Base-by-base conservation (phyloP, 2,329 filamentous ascomycete species). In the Falciphora oryzae region DNA sequence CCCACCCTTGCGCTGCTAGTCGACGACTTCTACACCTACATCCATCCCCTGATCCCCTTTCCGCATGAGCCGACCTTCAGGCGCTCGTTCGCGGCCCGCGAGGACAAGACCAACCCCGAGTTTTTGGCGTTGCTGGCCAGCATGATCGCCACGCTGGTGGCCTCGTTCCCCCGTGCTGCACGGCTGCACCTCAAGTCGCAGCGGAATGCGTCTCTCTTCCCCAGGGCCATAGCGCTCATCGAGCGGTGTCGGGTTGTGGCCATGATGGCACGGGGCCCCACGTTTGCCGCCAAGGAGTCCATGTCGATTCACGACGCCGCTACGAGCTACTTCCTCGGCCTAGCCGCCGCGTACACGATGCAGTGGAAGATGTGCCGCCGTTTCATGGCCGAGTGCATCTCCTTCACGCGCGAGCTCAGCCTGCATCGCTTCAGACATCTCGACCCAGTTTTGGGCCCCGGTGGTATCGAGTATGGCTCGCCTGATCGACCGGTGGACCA, bases 1-100 rank as follows among this genome's bases (percentile, higher is more conserved):
- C 83, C 85, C 10, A 85, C 89, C 14, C 78, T 93, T 63, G 83
- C 89, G 70, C 81, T 89, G 2, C 80, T 93, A 22, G 84, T 93
- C 65, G 89, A 93, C 73, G 90, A 93, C 77, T 93, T 91, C 81
- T 93, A 93, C 76, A 92, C 88, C 25, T 92, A 92, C 73, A 89
- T 93, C 63, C 89, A 93, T 70, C 90, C 90, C 1, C 81, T 93
- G 11, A 85, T 85, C 65, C 90, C 90, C 0, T 93, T 93, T 65
- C 90, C 90, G 0, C 90, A 93, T 74, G 89, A 93, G 72, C 89
- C 89, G 0, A 90, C 89, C 4, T 93, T 93, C 73, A 84, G 89
- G 28, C 83, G 86, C 67, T 86, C 86, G 1, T 90, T 92, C 73
- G 81, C 81, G 10, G 82, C 83, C 64, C 82, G 90, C 44, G 85